These are phyloP conservation scores for Vigna unguiculata DNA, from an alignment of 306 rosid genomes.

Conservation along the genomic window DNA sequence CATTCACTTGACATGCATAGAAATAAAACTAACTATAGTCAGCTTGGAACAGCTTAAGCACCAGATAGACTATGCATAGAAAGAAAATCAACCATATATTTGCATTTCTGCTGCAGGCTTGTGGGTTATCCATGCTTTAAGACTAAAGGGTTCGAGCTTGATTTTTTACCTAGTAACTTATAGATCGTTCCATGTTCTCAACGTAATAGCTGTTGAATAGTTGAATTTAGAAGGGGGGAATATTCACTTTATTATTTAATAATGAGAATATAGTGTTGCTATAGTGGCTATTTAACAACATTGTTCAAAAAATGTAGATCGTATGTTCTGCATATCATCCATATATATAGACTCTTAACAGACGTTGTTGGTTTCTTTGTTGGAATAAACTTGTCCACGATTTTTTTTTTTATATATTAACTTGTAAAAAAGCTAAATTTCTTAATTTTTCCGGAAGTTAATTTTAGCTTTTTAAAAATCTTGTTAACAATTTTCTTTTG, in stretches of 20 bases:
- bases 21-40: slow-evolving; percentile 20
- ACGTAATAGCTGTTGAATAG: neutral
- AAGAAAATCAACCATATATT: too few species aligned
- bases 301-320: neutral
- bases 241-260: too few species aligned
- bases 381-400: too few species aligned
- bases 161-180: neutral
- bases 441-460: neutral
- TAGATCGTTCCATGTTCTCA: neutral
- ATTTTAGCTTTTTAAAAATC: neutral
- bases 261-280: too few species aligned
- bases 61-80: neutral
- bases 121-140: neutral
- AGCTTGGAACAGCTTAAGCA: slow-evolving; percentile 19
- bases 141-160: too few species aligned
- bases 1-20: slow-evolving; percentile 25
- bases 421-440: too few species aligned
- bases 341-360: neutral
- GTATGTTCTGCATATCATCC: neutral
- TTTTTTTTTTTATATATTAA: too few species aligned
- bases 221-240: neutral
- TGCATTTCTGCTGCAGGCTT: neutral
- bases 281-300: neutral
- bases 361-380: too few species aligned
- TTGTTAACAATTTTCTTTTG: neutral